Evolutionary conservation across 139 green algal genomes (phyloP).

Genomic region (Coccomyxa sp.): DNA sequence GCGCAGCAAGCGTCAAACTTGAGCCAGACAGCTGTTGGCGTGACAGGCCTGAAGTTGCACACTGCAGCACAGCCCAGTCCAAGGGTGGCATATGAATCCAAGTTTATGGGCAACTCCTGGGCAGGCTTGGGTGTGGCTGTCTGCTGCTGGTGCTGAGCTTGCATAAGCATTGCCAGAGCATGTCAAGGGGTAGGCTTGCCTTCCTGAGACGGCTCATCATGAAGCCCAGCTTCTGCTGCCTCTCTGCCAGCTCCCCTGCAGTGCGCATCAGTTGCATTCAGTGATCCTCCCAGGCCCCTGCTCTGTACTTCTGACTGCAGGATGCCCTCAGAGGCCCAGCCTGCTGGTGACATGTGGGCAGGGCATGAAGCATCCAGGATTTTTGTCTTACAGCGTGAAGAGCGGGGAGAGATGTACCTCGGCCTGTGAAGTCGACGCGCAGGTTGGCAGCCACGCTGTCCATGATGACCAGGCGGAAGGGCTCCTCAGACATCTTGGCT

Average conservation of each 20-base stretch:
- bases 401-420: conserved; percentile 32
- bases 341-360: too few species aligned
- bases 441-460: conserved; percentile 86
- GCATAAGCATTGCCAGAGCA: not conserved
- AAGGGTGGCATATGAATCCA: too few species aligned
- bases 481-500: conserved; percentile 68
- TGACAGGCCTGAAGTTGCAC: too few species aligned
- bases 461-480: conserved; percentile 82
- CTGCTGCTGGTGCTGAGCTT: not conserved
- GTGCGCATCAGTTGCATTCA: not conserved
- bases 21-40: not conserved
- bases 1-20: not conserved
- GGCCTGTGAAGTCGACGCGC: conserved; percentile 80
- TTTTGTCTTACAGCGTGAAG: too few species aligned
- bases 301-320: too few species aligned
- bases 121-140: too few species aligned
- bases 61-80: too few species aligned
- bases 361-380: too few species aligned
- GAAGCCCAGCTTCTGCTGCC: conserved; percentile 84
- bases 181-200: conserved; percentile 17
- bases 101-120: too few species aligned
- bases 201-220: conserved; percentile 73
- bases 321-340: too few species aligned
- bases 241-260: conserved; percentile 22
- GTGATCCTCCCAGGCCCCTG: too few species aligned